Evolutionary conservation across 148 eudicot genomes (phyloP).

Genomic region (Rhododendron vialii): DNA sequence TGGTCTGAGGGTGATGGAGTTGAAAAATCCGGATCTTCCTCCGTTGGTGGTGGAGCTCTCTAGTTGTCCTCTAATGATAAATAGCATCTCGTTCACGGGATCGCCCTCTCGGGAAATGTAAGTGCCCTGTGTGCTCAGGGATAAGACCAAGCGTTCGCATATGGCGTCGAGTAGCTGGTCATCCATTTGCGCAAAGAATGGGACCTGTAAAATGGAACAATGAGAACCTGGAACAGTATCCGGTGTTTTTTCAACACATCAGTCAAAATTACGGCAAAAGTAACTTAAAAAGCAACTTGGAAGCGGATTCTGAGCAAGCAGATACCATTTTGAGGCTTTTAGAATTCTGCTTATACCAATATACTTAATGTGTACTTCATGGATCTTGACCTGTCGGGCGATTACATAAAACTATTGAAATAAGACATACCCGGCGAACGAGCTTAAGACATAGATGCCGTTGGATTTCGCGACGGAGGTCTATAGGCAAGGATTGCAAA

Average conservation of each 20-base stretch:
- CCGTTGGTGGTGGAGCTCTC: constrained; percentile 90
- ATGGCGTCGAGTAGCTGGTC: constrained; percentile 81
- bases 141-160: constrained; percentile 70
- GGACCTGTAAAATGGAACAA: constrained; percentile 45
- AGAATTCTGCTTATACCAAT: background rate
- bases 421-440: constrained; percentile 80
- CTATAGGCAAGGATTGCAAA: constrained; percentile 63
- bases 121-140: constrained; percentile 65
- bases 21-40: constrained; percentile 77
- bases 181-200: constrained; percentile 86
- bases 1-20: constrained; percentile 66
- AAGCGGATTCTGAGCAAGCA: background rate
- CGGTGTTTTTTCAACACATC: too few relatives aligned
- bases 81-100: constrained; percentile 80
- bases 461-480: constrained; percentile 81
- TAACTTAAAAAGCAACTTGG: background rate
- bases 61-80: constrained; percentile 70
- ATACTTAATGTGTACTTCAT: background rate
- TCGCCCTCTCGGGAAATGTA: constrained; percentile 69
- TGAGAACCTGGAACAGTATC: background rate
- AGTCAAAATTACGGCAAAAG: background rate
- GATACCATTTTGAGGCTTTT: background rate
- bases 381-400: background rate
- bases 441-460: constrained; percentile 81
- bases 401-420: background rate